A percentile compares a stretch with the other conserved stretches of the same genome.
Evolutionary conservation across 768 basidiomycete species (phyloP).

Genomic region (Tylopilus rubrobrunneus): DNA sequence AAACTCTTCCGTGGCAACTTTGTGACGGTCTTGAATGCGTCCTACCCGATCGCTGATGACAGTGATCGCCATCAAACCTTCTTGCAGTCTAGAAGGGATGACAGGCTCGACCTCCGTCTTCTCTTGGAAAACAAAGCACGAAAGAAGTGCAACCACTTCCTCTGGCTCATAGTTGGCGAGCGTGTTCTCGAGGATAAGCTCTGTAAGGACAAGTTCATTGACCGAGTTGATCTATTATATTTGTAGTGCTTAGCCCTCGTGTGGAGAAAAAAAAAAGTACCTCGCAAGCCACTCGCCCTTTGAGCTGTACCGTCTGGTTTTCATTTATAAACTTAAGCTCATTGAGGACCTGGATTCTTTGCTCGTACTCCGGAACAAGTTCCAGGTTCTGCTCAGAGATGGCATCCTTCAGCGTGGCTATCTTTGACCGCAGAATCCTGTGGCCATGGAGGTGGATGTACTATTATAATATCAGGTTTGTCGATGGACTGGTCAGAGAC

Average conservation of each 20-base stretch:
- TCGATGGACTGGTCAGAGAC: slow-evolving; percentile 6
- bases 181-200: slow-evolving; percentile 94
- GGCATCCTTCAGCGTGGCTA: slow-evolving; percentile 74
- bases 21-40: slow-evolving; percentile 73
- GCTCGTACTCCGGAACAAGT: slow-evolving; percentile 95
- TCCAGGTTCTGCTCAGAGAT: slow-evolving; percentile 97
- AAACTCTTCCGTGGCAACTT: slow-evolving; percentile 77
- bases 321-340: slow-evolving; percentile 93
- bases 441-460: slow-evolving; percentile 73
- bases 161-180: slow-evolving; percentile 88
- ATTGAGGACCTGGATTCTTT: slow-evolving; percentile 85
- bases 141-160: slow-evolving; percentile 93
- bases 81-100: slow-evolving; percentile 73
- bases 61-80: slow-evolving; percentile 75
- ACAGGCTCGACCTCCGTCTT: slow-evolving; percentile 89
- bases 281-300: slow-evolving; percentile 98
- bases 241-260: background rate
- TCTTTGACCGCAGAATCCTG: slow-evolving; percentile 67
- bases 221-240: slow-evolving; percentile 86
- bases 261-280: slow-evolving; percentile 36
- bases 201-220: slow-evolving; percentile 94
- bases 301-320: slow-evolving; percentile 91
- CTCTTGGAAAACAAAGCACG: slow-evolving; percentile 97
- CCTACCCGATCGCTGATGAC: slow-evolving; percentile 76
- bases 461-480: slow-evolving; percentile 37